Percentiles rank a stretch among this genome's conserved stretches.
phyloP scores from a whole-genome alignment of 75 land plant genomes.

The Selaginella tamariscina region DNA sequence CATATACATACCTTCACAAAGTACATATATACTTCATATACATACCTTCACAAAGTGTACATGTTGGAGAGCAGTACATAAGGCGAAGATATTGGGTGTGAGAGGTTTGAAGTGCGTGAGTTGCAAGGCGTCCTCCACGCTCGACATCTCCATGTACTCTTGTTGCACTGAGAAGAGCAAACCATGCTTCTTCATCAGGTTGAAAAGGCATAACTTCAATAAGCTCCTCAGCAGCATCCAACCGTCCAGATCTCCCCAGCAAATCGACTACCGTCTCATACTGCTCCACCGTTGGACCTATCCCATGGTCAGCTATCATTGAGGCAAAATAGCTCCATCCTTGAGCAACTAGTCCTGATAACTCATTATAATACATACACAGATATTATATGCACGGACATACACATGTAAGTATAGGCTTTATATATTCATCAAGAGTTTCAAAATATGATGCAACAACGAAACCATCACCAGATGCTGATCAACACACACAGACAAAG shows the following conservation, averaged over 20 bases:
- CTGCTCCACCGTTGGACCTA: not conserved
- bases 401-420: too few species aligned
- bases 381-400: too few species aligned
- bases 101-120: not conserved
- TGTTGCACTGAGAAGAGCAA: not conserved
- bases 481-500: too few species aligned
- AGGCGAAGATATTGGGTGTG: not conserved
- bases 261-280: not conserved
- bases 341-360: not conserved
- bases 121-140: slow-evolving; percentile 6
- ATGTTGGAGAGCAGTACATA: not conserved
- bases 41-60: too few species aligned
- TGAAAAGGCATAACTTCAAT: slow-evolving; percentile 3
- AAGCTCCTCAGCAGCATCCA: slow-evolving; percentile 7
- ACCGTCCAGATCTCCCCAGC: not conserved
- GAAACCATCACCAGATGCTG: too few species aligned
- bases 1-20: too few species aligned
- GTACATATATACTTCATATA: too few species aligned
- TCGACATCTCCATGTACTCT: slow-evolving; percentile 2
- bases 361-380: too few species aligned
- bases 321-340: not conserved
- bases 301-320: not conserved
- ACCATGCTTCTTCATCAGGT: not conserved
- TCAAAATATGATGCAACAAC: too few species aligned
- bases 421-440: too few species aligned